Evolutionary conservation across 1,139 yeast species (phyloP).

Genomic region (Yamadazyma trypodendri): DNA sequence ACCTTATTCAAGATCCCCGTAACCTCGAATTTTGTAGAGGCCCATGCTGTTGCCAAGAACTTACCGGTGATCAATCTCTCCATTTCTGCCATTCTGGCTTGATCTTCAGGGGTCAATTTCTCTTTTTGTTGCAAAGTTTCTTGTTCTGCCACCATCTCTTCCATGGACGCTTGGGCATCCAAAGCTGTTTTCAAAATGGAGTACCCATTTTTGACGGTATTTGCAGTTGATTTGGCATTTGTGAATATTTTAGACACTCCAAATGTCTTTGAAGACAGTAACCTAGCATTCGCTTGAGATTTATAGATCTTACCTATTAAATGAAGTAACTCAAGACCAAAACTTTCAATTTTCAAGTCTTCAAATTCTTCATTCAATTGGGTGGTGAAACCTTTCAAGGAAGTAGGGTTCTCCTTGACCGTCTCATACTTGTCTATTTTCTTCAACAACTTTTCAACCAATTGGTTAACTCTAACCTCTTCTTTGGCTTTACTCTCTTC

Average conservation of each 20-base stretch:
- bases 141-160: conserved; percentile 47
- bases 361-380: conserved; percentile 61
- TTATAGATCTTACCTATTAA: conserved; percentile 65
- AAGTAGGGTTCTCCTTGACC: conserved; percentile 26
- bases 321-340: conserved; percentile 47
- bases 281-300: conserved; percentile 52
- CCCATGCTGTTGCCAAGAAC: conserved; percentile 78
- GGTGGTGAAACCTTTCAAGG: conserved; percentile 34
- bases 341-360: conserved; percentile 48
- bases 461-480: conserved; percentile 52
- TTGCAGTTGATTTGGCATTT: conserved; percentile 41
- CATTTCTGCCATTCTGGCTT: conserved; percentile 56
- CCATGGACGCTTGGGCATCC: conserved; percentile 42
- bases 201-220: conserved; percentile 38
- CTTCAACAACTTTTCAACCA: conserved; percentile 45
- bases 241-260: conserved; percentile 56
- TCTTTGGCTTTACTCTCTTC: conserved; percentile 57
- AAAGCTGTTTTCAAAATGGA: conserved; percentile 41
- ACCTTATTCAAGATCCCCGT: conserved; percentile 67
- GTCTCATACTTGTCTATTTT: conserved; percentile 41
- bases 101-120: conserved; percentile 40
- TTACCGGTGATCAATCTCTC: conserved; percentile 72
- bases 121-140: conserved; percentile 41
- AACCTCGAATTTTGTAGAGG: conserved; percentile 71
- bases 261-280: conserved; percentile 38